A percentile compares a stretch with the other conserved stretches of the same genome.
phyloP scores from a whole-genome alignment of 345 rosid species.

The Eucalyptus cloeziana region DNA sequence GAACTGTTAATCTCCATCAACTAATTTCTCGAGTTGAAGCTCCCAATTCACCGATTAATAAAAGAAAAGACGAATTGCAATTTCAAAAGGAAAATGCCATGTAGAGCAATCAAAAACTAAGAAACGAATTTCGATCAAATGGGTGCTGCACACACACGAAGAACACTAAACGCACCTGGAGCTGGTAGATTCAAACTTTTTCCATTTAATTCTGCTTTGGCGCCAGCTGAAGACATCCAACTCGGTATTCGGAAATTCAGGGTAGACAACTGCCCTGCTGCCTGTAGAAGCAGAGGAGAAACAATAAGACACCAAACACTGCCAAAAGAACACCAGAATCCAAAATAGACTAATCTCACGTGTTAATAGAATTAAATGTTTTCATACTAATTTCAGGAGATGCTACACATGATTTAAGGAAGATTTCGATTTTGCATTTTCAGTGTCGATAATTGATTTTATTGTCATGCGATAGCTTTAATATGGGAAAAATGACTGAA shows the following conservation, averaged over 20 bases:
- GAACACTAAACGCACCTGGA: conserved; percentile 36
- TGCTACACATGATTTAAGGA: neutral
- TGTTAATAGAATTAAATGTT: neutral
- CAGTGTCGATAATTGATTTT: neutral
- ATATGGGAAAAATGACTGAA: neutral
- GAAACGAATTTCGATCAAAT: neutral
- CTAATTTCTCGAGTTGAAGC: neutral
- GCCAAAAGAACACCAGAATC: neutral
- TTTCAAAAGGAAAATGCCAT: neutral
- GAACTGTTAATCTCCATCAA: neutral
- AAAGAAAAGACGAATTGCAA: neutral
- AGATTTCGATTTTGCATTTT: neutral
- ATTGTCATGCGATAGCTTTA: neutral
- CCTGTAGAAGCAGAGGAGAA: conserved; percentile 10
- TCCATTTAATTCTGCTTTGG: conserved; percentile 47
- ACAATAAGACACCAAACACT: neutral
- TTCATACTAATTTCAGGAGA: neutral
- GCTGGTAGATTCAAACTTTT: conserved; percentile 33
- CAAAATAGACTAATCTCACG: neutral
- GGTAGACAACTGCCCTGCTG: conserved; percentile 28
- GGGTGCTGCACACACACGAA: neutral
- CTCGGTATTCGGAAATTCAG: conserved; percentile 65
- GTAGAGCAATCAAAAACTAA: neutral
- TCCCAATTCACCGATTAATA: neutral
- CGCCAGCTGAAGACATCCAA: conserved; percentile 54